Conservation (phyloP, 768 basidiomycete genomes). For the Phanerodontia chrysosporium region DNA sequence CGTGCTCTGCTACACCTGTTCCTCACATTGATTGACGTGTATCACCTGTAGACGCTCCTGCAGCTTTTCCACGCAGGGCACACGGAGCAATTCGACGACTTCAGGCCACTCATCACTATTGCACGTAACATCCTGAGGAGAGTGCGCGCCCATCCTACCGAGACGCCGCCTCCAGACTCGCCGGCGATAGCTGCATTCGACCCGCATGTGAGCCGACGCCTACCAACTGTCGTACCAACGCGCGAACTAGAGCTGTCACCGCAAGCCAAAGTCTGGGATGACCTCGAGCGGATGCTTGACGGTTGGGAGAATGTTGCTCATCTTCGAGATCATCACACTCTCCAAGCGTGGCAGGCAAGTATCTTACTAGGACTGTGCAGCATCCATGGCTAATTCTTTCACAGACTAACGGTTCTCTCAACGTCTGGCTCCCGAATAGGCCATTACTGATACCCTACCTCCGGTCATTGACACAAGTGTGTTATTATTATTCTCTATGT, state of each 20-base stretch:
- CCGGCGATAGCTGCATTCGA: conserved; percentile 57
- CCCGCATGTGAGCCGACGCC: conserved; percentile 57
- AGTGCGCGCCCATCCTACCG: conserved; percentile 35
- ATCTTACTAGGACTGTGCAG: background rate
- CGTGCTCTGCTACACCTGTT: background rate
- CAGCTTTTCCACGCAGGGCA: conserved; percentile 44
- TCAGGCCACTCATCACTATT: conserved; percentile 33
- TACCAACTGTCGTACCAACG: conserved; percentile 66
- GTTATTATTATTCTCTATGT: conserved; percentile 13
- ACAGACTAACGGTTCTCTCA: conserved; percentile 48
- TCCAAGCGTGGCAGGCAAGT: conserved; percentile 63
- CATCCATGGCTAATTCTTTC: background rate
- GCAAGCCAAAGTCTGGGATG: conserved; percentile 47
- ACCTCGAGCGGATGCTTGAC: conserved; percentile 45
- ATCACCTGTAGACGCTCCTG: conserved; percentile 37
- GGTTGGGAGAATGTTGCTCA: conserved; percentile 50
- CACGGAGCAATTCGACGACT: conserved; percentile 32
- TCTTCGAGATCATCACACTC: conserved; percentile 38
- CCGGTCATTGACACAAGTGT: conserved; percentile 62
- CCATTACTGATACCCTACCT: conserved; percentile 48
- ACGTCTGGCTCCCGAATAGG: conserved; percentile 41
- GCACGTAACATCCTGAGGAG: conserved; percentile 39
- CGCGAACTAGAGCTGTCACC: conserved; percentile 52
- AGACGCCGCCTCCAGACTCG: conserved; percentile 39
- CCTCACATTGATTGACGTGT: background rate